These are phyloP conservation scores for Colletotrichum trifolii DNA, from an alignment of 2,329 filamentous ascomycete species.

Conservation along the genomic window DNA sequence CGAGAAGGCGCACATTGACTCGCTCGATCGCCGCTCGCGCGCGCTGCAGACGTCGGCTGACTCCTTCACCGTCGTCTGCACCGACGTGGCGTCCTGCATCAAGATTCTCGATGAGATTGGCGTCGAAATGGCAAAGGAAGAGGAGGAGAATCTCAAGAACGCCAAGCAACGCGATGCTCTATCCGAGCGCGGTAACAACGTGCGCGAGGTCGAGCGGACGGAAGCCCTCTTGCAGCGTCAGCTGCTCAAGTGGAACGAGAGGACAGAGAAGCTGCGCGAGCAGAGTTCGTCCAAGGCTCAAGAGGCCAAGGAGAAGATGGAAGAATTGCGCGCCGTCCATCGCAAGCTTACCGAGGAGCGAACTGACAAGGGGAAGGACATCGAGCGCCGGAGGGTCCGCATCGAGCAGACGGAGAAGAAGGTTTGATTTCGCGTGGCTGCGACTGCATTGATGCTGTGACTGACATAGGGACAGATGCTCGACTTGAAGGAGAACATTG, in stretches of 20 bases:
- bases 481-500: constrained; percentile 96
- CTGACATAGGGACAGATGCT: constrained; percentile 77
- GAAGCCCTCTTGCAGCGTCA: constrained; percentile 87
- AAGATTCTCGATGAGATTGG: constrained; percentile 90
- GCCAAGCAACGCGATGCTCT: constrained; percentile 87
- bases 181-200: constrained; percentile 87
- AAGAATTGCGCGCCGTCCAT: constrained; percentile 85
- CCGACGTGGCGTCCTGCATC: constrained; percentile 88
- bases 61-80: constrained; percentile 84
- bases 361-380: constrained; percentile 87
- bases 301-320: constrained; percentile 88
- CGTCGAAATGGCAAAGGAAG: constrained; percentile 86
- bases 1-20: constrained; percentile 88
- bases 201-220: constrained; percentile 89
- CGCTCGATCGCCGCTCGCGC: constrained; percentile 85
- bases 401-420: constrained; percentile 99
- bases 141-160: constrained; percentile 86
- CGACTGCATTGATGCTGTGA: constrained; percentile 33
- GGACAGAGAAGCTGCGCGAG: constrained; percentile 84
- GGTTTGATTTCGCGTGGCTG: constrained; percentile 62
- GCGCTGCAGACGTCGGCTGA: constrained; percentile 92
- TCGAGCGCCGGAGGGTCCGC: constrained; percentile 89
- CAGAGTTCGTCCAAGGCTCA: constrained; percentile 85
- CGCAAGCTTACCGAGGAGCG: constrained; percentile 85
- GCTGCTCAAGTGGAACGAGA: constrained; percentile 84